A percentile compares a stretch with the other conserved stretches of the same genome.
phyloP scores from a whole-genome alignment of 179 eudicot species.

The Spergularia azorica region DNA sequence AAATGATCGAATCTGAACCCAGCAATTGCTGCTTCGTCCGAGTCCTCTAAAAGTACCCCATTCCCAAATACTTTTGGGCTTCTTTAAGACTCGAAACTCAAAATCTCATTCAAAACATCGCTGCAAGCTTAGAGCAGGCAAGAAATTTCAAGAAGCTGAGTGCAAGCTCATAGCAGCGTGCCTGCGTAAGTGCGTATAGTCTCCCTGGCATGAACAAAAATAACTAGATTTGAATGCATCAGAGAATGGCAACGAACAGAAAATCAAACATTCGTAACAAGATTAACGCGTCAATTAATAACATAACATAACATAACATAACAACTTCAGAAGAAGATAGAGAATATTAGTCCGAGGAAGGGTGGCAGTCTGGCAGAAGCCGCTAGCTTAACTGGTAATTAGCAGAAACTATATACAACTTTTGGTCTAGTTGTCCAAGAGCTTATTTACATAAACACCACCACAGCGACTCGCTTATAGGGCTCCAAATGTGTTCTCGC shows the following conservation, averaged over 20 bases:
- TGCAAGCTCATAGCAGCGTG: background rate
- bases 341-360: slow-evolving; percentile 14
- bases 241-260: background rate
- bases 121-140: no score
- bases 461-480: slow-evolving; percentile 16
- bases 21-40: no score
- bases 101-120: no score
- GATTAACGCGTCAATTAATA: background rate
- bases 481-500: slow-evolving; percentile 44
- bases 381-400: slow-evolving; percentile 23
- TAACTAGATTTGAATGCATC: background rate
- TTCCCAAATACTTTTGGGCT: no score
- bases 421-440: slow-evolving; percentile 18
- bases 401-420: slow-evolving; percentile 35
- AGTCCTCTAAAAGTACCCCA: no score
- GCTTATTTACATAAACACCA: slow-evolving; percentile 30
- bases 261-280: background rate
- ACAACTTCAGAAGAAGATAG: slow-evolving; percentile 14
- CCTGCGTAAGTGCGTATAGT: background rate
- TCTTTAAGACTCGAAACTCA: no score
- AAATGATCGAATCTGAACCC: no score
- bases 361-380: background rate
- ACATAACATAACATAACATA: slow-evolving; percentile 14
- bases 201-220: background rate
- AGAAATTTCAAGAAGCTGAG: no score